Evolutionary conservation across 1,284 basidiomycete species (phyloP).

Genomic region (Ganoderma lucidum): DNA sequence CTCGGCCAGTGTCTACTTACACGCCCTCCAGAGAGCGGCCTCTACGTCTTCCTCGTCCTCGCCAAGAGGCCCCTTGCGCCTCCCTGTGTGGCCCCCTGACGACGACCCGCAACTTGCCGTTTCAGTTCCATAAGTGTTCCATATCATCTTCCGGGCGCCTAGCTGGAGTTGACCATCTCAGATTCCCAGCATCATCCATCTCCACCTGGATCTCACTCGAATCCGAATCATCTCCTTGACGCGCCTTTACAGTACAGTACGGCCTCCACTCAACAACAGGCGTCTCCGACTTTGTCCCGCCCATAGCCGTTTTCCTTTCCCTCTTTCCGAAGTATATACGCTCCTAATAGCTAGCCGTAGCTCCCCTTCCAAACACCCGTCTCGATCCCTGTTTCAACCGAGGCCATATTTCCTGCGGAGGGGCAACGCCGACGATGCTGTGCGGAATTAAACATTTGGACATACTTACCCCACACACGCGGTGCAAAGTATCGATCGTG

Average conservation of each 20-base stretch:
- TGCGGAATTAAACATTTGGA: conserved; percentile 24
- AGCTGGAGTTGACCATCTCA: conserved; percentile 22
- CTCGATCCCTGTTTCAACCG: background rate
- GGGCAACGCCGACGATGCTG: conserved; percentile 7
- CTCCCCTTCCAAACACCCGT: conserved; percentile 6
- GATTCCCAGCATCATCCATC: conserved; percentile 31
- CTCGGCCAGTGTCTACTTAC: conserved; percentile 1
- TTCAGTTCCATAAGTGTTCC: conserved; percentile 31
- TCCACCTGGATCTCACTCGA: conserved; percentile 26
- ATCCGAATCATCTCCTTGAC: conserved; percentile 5
- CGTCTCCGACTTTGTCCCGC: conserved; percentile 27
- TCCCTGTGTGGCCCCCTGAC: conserved; percentile 21
- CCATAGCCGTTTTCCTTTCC: background rate
- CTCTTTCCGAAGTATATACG: conserved; percentile 2
- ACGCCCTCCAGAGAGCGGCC: background rate
- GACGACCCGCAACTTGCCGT: conserved; percentile 32
- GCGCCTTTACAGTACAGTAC: conserved; percentile 6
- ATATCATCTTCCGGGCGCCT: conserved; percentile 26
- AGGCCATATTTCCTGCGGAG: background rate
- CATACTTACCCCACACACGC: conserved; percentile 31
- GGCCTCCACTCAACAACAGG: conserved; percentile 12
- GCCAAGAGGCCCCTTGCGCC: conserved; percentile 21
- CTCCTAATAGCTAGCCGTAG: background rate
- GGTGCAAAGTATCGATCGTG: conserved; percentile 27
- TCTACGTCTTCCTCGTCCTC: background rate